Percentiles rank a stretch among this genome's conserved stretches.
These are phyloP conservation scores for Phalaenopsis hybrid DNA, from an alignment of 116 monocot species.

Conservation along the genomic window DNA sequence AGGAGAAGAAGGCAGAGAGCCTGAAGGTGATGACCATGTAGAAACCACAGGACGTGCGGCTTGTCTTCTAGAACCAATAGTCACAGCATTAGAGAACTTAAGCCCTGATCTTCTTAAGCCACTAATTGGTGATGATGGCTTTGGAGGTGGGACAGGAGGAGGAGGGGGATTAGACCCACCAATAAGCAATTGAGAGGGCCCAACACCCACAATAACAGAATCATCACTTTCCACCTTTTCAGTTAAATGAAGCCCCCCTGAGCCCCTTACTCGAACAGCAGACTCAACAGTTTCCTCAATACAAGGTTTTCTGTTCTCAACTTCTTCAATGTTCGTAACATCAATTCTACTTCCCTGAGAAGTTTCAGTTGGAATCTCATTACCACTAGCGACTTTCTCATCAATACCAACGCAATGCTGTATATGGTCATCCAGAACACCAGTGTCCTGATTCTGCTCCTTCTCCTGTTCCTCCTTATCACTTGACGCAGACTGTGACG, in stretches of 20 bases:
- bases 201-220: conserved; percentile 1
- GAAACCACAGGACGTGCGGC: conserved; percentile 41
- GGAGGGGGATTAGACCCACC: conserved; percentile 17
- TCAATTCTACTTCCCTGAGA: background rate
- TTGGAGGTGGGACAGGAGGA: conserved; percentile 20
- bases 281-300: conserved; percentile 22
- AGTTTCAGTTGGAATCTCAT: conserved; percentile 28
- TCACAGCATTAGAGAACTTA: conserved; percentile 10
- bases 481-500: conserved; percentile 19
- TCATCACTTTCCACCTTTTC: conserved; percentile 17
- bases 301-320: conserved; percentile 25
- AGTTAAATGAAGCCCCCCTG: conserved; percentile 12
- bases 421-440: conserved; percentile 11
- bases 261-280: conserved; percentile 16
- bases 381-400: conserved; percentile 23
- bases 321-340: background rate
- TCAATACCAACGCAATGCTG: conserved; percentile 21
- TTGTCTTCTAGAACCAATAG: conserved; percentile 19
- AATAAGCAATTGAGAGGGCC: conserved; percentile 5
- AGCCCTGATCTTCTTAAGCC: conserved; percentile 7
- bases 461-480: conserved; percentile 53
- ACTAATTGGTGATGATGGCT: conserved; percentile 13
- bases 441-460: conserved; percentile 33
- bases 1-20: conserved; percentile 73
- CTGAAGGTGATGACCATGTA: conserved; percentile 39